Conservation (phyloP, 2,329 filamentous ascomycete species). For the Byssochlamys sp. region DNA sequence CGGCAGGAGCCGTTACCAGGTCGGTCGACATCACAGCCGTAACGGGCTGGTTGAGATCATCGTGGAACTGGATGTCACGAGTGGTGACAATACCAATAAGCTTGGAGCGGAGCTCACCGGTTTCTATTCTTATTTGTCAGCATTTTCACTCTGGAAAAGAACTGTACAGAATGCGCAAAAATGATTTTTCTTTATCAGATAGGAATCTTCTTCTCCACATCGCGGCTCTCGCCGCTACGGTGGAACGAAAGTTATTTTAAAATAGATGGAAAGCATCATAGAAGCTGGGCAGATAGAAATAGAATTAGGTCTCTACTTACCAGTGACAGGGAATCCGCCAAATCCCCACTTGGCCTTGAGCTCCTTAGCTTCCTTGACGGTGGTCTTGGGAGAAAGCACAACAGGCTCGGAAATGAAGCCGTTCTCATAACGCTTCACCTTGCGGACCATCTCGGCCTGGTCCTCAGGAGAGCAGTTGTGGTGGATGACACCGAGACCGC, state of each 20-base stretch:
- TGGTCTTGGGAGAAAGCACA: conserved; percentile 77
- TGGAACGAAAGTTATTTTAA: conserved; percentile 99
- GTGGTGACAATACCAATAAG: conserved; percentile 95
- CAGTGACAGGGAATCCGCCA: conserved; percentile 94
- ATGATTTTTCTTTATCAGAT: conserved; percentile 35
- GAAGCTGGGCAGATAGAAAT: conserved; percentile 13
- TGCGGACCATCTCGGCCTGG: conserved; percentile 97
- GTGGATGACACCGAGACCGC: conserved; percentile 72
- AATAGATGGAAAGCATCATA: conserved; percentile 65
- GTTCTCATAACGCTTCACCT: conserved; percentile 98
- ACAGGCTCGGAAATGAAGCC: conserved; percentile 96
- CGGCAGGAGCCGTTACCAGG: conserved; percentile 74
- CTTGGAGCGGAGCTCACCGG: conserved; percentile 86
- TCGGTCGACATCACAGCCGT: conserved; percentile 92
- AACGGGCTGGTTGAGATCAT: conserved; percentile 60
- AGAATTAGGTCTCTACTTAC: conserved; percentile 49
- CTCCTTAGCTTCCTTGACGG: conserved; percentile 79
- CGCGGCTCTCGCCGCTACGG: conserved; percentile 79
- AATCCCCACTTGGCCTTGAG: conserved; percentile 98
- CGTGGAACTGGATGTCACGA: conserved; percentile 94
- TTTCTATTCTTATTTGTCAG: conserved; percentile 50
- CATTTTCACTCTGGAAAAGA: conserved; percentile 12
- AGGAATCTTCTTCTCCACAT: conserved; percentile 61
- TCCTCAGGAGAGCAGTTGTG: conserved; percentile 98
- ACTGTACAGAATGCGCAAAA: conserved; percentile 6